A percentile compares a stretch with the other conserved stretches of the same genome.
Conservation (phyloP, 495 filamentous ascomycete genomes). For the Tuber magnatum region DNA sequence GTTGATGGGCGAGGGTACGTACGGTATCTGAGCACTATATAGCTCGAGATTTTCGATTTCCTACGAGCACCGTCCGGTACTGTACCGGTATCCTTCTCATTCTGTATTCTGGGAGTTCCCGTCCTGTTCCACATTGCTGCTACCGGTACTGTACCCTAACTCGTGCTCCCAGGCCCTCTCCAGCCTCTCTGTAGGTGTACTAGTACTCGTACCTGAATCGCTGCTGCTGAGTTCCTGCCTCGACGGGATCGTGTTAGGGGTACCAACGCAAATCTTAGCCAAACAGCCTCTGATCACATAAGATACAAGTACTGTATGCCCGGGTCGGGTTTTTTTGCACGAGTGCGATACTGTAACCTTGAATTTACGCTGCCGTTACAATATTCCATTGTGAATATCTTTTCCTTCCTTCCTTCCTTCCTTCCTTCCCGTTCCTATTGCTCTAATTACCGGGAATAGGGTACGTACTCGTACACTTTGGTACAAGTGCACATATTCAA, state of each 20-base stretch:
- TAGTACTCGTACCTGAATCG: neutral
- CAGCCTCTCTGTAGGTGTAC: no score
- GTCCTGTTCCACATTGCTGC: neutral
- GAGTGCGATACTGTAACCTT: neutral
- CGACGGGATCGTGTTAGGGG: neutral
- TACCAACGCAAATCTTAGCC: neutral
- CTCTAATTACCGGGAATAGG: neutral
- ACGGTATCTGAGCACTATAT: neutral
- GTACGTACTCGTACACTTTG: neutral
- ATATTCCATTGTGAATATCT: neutral
- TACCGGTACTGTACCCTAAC: no score
- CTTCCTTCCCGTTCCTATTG: constrained; percentile 14
- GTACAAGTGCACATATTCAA: neutral
- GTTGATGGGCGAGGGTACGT: neutral
- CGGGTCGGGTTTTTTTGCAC: neutral
- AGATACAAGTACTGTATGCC: neutral
- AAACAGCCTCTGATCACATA: neutral
- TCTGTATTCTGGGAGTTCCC: neutral
- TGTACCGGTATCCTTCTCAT: neutral
- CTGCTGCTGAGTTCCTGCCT: neutral
- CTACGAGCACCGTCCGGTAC: neutral
- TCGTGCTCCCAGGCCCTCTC: neutral
- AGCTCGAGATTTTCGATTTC: neutral
- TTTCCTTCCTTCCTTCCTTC: neutral
- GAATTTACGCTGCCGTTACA: neutral